Evolutionary conservation across 768 basidiomycete genomes (phyloP).

Genomic region (Phaeotremella fagi): DNA sequence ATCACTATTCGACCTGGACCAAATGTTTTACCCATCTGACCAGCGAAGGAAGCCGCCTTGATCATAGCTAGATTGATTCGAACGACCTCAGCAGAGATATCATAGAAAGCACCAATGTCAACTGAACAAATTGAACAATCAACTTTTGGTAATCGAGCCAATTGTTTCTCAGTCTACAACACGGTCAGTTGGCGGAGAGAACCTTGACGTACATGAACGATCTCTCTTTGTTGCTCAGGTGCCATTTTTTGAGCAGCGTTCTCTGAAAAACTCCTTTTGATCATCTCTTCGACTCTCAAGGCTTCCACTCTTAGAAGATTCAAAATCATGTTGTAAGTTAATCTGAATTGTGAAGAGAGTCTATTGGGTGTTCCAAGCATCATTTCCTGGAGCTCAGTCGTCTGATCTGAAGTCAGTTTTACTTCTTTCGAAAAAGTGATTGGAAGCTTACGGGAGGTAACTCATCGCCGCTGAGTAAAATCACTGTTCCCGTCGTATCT

Average conservation of each 20-base stretch:
- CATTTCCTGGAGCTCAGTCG: constrained; percentile 69
- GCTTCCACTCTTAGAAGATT: constrained; percentile 95
- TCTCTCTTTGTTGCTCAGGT: constrained; percentile 87
- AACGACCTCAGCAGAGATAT: constrained; percentile 61
- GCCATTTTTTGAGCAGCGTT: constrained; percentile 87
- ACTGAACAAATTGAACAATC: constrained; percentile 63
- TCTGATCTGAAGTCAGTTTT: constrained; percentile 54
- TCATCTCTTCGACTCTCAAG: constrained; percentile 96
- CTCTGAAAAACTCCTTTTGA: constrained; percentile 97
- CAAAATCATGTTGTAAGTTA: constrained; percentile 99
- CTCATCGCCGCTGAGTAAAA: constrained; percentile 72
- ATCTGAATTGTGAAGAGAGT: constrained; percentile 88
- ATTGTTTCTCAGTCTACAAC: constrained; percentile 63
- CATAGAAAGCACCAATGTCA: constrained; percentile 74
- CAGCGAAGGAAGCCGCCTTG: constrained; percentile 57
- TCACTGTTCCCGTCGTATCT: constrained; percentile 90
- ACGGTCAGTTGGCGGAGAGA: constrained; percentile 4
- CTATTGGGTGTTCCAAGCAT: constrained; percentile 91
- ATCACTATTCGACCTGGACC: constrained; percentile 73
- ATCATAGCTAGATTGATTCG: constrained; percentile 62
- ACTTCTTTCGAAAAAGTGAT: background rate
- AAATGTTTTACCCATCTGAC: constrained; percentile 66
- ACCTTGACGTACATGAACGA: constrained; percentile 61
- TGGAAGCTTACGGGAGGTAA: constrained; percentile 68
- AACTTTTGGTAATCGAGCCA: constrained; percentile 62